Conservation (phyloP, 768 basidiomycete species). For the Mycena floridula region DNA sequence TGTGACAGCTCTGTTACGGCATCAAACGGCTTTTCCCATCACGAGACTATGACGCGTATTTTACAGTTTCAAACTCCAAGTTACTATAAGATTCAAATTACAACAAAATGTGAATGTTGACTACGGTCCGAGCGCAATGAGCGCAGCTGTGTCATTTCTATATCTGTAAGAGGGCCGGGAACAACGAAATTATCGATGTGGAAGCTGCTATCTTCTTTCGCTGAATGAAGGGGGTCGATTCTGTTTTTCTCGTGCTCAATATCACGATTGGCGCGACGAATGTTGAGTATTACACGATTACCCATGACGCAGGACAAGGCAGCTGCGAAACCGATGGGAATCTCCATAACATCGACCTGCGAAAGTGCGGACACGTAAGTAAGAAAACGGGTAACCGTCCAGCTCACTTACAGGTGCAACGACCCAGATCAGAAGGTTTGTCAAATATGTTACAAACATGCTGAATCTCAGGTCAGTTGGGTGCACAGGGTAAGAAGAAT, state of each 20-base stretch:
- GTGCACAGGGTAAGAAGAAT: neutral
- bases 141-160: conserved; percentile 29
- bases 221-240: neutral
- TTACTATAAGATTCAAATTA: too few relatives aligned
- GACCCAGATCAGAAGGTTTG: conserved; percentile 39
- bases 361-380: neutral
- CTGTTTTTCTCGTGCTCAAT: conserved; percentile 4
- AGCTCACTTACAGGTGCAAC: conserved; percentile 24
- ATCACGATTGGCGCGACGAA: conserved; percentile 35
- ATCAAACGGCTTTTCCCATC: too few relatives aligned
- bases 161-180: conserved; percentile 14
- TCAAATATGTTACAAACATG: conserved; percentile 50
- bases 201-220: too few relatives aligned
- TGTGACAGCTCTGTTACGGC: too few relatives aligned
- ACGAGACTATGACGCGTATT: too few relatives aligned
- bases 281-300: conserved; percentile 52
- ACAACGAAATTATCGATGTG: neutral
- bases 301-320: conserved; percentile 53
- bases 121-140: conserved; percentile 19
- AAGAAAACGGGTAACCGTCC: conserved; percentile 2
- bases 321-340: conserved; percentile 52
- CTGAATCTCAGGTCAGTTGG: conserved; percentile 22
- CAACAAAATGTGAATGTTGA: too few relatives aligned
- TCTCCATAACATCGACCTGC: conserved; percentile 37
- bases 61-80: too few relatives aligned